Percentiles rank a stretch among this genome's conserved stretches.
Evolutionary conservation across 345 rosid species (phyloP).

Genomic region (Turnera subulata): DNA sequence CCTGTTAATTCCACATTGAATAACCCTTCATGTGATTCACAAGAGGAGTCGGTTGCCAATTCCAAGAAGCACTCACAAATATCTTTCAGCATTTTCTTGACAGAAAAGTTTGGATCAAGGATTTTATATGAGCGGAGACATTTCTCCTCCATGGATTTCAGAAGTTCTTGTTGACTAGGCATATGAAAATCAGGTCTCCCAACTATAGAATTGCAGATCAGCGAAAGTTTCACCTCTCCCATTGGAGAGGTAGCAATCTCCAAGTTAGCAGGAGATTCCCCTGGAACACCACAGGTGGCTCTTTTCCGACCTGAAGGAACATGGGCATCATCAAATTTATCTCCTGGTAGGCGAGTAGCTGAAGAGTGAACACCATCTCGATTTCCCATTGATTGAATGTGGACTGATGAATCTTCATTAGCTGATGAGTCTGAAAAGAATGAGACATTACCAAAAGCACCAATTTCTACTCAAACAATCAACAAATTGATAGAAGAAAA

Average conservation of each 20-base stretch:
- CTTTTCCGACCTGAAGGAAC: slow-evolving; percentile 17
- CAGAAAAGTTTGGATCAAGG: slow-evolving; percentile 68
- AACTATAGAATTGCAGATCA: slow-evolving; percentile 57
- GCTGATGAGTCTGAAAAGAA: slow-evolving; percentile 30
- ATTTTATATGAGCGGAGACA: slow-evolving; percentile 75
- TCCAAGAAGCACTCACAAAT: slow-evolving; percentile 76
- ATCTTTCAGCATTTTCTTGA: slow-evolving; percentile 63
- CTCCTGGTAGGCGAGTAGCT: slow-evolving; percentile 20
- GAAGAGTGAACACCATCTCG: slow-evolving; percentile 27
- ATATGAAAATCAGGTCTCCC: slow-evolving; percentile 49
- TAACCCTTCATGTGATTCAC: slow-evolving; percentile 51
- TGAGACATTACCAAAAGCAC: slow-evolving; percentile 3
- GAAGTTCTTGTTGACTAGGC: slow-evolving; percentile 68
- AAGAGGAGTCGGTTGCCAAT: slow-evolving; percentile 49
- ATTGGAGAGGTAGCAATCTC: slow-evolving; percentile 68
- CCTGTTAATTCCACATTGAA: slow-evolving; percentile 32
- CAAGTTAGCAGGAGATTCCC: slow-evolving; percentile 32
- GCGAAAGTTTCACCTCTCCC: slow-evolving; percentile 85
- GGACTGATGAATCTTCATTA: slow-evolving; percentile 22
- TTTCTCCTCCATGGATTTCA: slow-evolving; percentile 65
- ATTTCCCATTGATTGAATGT: slow-evolving; percentile 21
- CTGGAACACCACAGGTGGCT: slow-evolving; percentile 22
- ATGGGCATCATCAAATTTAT: slow-evolving; percentile 19
- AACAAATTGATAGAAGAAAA: background rate
- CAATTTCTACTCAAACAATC: no score